Base-by-base conservation (phyloP, 2,329 filamentous ascomycete genomes). In the Alternaria sp. region DNA sequence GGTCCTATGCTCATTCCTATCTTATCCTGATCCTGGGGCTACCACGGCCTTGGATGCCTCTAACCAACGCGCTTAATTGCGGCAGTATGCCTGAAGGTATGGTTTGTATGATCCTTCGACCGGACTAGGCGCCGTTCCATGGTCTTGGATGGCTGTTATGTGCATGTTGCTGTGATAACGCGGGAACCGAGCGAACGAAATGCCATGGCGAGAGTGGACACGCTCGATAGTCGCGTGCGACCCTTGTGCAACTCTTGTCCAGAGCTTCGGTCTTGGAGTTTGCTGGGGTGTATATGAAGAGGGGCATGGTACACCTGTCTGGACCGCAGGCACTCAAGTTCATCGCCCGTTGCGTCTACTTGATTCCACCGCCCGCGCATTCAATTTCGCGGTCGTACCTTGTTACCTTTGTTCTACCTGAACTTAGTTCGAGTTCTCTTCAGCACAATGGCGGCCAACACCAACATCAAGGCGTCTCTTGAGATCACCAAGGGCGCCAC, bases 401-500 rank as follows among this genome's bases (percentile, higher is more conserved):
- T 44, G 54, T 40, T 54, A 46, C 40, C 47, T 51, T 54, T 45
- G 50, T 15, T 55, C 51, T 59, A 25, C 30, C 25, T 21, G 17
- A 10, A 17, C 17, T 23, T 54, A 19, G 44, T 51, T 45, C 21
- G 10, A 25, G 54, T 60, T 60, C 30, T 15, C 51, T 54, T 13
- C 57, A 23, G 40, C 56, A 59, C 49, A 30, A 76, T 76, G 74
- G 73, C 72, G 26, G 56, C 62, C 52, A 70, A 55, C 28, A 61
- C 63, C 57, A 68, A 73, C 50, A 68, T 71, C 61, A 74, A 74
- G 59, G 65, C 73, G n/a, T 75, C 73, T 51, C 69, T 77, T 12
- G 75, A 77, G 54, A 73, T 76, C 57, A 75, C 74, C 10, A 77
- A 75, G 59, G 74, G 75, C 15, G 75, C 70, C 17, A 70, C 72